Percentiles rank a stretch among this genome's conserved stretches.
These are phyloP conservation scores for Lasiosphaeriaceae sp. DNA, from an alignment of 495 filamentous ascomycete species.

Conservation along the genomic window DNA sequence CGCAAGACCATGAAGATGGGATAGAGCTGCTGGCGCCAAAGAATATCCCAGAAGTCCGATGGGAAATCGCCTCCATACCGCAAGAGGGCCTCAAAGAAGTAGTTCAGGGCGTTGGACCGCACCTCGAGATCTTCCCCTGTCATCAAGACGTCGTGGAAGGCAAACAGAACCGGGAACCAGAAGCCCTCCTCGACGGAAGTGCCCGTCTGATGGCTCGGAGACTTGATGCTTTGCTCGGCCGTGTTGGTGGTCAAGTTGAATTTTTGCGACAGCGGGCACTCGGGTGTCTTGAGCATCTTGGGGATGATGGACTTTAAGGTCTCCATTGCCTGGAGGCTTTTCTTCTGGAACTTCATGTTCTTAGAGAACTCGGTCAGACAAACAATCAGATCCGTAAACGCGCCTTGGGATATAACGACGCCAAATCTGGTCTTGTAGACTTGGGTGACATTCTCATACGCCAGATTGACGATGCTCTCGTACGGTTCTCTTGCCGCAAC, in stretches of 20 bases:
- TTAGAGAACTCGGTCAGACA: constrained; percentile 98
- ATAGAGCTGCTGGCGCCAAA: constrained; percentile 94
- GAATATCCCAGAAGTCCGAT: constrained; percentile 93
- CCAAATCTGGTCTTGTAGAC: constrained; percentile 98
- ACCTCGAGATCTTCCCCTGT: constrained; percentile 98
- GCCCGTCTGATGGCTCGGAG: constrained; percentile 41
- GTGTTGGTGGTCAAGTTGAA: constrained; percentile 20
- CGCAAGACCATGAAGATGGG: constrained; percentile 98
- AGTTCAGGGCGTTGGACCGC: constrained; percentile 86
- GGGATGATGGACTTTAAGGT: constrained; percentile 85
- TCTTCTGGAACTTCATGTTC: constrained; percentile 96
- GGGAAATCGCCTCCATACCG: constrained; percentile 90
- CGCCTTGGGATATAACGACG: constrained; percentile 91
- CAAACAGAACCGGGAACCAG: constrained; percentile 97
- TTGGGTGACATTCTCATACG: constrained; percentile 93
- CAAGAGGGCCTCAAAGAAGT: constrained; percentile 91
- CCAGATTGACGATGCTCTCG: constrained; percentile 92
- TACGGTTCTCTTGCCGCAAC: constrained; percentile 90
- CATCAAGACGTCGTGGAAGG: constrained; percentile 98
- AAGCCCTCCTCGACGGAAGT: constrained; percentile 91
- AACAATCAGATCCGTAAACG: constrained; percentile 93
- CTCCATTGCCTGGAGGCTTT: constrained; percentile 94
- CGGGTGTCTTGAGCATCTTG: constrained; percentile 91
- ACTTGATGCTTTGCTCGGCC: constrained; percentile 31
- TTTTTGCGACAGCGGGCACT: constrained; percentile 80